Conservation (phyloP, 805 yeast species). For the Wickerhamomyces rabaulensis region DNA sequence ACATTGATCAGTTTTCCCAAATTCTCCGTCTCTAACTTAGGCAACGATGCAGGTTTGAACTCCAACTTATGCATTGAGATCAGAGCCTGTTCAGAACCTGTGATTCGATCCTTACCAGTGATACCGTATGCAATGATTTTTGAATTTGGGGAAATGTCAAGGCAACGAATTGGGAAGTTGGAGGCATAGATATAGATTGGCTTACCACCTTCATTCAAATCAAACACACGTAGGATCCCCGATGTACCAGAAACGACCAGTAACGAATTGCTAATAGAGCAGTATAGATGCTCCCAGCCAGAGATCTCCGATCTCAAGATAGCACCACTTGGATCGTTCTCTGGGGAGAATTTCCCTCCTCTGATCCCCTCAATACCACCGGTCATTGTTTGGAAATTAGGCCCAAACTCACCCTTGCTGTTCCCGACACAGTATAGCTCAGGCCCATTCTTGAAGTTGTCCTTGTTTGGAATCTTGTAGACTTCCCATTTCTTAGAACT, state of each 20-base stretch:
- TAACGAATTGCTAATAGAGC: conserved; percentile 51
- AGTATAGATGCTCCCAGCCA: conserved; percentile 56
- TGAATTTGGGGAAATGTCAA: conserved; percentile 64
- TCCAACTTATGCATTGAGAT: conserved; percentile 49
- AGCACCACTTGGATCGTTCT: conserved; percentile 8
- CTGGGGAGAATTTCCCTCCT: conserved; percentile 11
- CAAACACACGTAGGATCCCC: conserved; percentile 65
- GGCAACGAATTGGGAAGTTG: conserved; percentile 72
- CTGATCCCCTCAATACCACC: conserved; percentile 17
- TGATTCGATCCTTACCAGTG: conserved; percentile 67
- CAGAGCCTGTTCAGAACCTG: conserved; percentile 71
- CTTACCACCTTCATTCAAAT: conserved; percentile 49
- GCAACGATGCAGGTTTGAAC: conserved; percentile 3
- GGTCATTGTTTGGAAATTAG: conserved; percentile 35
- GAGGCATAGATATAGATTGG: conserved; percentile 66
- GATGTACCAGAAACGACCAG: conserved; percentile 65
- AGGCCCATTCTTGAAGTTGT: conserved; percentile 45
- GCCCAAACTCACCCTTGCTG: conserved; percentile 64
- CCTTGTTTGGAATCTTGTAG: conserved; percentile 36
- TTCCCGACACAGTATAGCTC: conserved; percentile 60
- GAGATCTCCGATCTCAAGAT: conserved; percentile 26
- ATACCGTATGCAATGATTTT: conserved; percentile 72
- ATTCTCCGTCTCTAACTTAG: conserved; percentile 1
- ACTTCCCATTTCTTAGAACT: conserved; percentile 72
- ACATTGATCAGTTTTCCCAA: conserved; percentile 27